Conservation (phyloP, 2,329 filamentous ascomycete species). For the Xylariaceae sp. region DNA sequence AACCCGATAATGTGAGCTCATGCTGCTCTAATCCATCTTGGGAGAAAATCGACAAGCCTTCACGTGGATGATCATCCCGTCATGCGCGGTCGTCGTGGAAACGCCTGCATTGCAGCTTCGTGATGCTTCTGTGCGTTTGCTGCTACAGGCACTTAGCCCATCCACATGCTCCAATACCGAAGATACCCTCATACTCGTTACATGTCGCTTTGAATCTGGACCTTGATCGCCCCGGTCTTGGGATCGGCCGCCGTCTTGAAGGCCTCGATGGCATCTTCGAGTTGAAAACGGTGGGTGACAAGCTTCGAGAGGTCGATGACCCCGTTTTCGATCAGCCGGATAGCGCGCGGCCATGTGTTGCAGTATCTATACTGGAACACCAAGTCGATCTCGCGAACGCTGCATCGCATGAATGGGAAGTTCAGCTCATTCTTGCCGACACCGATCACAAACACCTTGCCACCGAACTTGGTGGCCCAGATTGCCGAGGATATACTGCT, state of each 20-base stretch:
- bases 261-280: conserved; percentile 84
- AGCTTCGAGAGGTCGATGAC: conserved; percentile 75
- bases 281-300: conserved; percentile 78
- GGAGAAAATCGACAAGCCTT: neutral
- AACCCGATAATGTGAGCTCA: conserved; percentile 7
- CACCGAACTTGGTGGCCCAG: conserved; percentile 88
- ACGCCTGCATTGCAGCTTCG: neutral
- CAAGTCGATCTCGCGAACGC: conserved; percentile 85
- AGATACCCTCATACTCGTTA: conserved; percentile 32
- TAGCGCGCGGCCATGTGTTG: conserved; percentile 94
- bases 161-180: neutral
- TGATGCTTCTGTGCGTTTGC: neutral
- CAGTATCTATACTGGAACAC: conserved; percentile 96
- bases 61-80: neutral
- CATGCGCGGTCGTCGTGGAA: neutral
- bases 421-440: conserved; percentile 94
- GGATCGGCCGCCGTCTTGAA: conserved; percentile 85
- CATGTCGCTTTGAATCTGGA: conserved; percentile 74
- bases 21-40: conserved; percentile 8
- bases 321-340: conserved; percentile 77
- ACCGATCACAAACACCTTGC: conserved; percentile 94
- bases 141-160: neutral
- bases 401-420: conserved; percentile 91
- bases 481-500: conserved; percentile 80
- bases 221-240: conserved; percentile 94